A percentile compares a stretch with the other conserved stretches of the same genome.
These are phyloP conservation scores for Spongispora temasekensis DNA, from an alignment of 1,284 basidiomycete genomes.

Conservation along the genomic window DNA sequence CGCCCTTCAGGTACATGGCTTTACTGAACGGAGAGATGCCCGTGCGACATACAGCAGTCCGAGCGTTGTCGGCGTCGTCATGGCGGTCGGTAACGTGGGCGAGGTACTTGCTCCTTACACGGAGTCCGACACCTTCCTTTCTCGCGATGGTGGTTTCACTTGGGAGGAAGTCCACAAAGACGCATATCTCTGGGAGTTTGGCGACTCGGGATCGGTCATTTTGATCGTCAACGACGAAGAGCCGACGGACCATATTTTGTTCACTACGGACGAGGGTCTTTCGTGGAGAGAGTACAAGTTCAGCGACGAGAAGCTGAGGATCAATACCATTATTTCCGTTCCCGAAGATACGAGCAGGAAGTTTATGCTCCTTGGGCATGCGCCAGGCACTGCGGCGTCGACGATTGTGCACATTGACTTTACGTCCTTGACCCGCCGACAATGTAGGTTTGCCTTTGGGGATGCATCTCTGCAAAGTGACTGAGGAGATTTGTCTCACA, in stretches of 20 bases:
- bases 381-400: constrained; percentile 50
- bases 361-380: constrained; percentile 84
- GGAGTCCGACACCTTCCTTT: constrained; percentile 94
- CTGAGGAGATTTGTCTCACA: constrained; percentile 32
- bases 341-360: constrained; percentile 88
- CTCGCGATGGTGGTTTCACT: constrained; percentile 94
- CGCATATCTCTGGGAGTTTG: constrained; percentile 97
- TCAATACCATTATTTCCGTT: constrained; percentile 84
- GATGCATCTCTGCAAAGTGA: neutral
- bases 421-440: constrained; percentile 66
- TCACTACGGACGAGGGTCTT: constrained; percentile 86
- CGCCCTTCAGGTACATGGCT: constrained; percentile 90
- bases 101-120: constrained; percentile 79
- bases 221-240: constrained; percentile 95
- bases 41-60: constrained; percentile 92
- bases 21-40: constrained; percentile 90
- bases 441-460: constrained; percentile 58
- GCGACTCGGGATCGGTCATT: constrained; percentile 93
- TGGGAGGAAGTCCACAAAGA: constrained; percentile 99
- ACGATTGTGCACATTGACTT: constrained; percentile 92
- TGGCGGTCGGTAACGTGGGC: constrained; percentile 98
- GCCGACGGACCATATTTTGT: constrained; percentile 87
- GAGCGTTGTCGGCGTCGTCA: constrained; percentile 88
- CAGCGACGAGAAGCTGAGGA: constrained; percentile 70
- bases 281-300: constrained; percentile 91